Evolutionary conservation across 345 rosid species (phyloP).

Genomic region (Brassica rapa): DNA sequence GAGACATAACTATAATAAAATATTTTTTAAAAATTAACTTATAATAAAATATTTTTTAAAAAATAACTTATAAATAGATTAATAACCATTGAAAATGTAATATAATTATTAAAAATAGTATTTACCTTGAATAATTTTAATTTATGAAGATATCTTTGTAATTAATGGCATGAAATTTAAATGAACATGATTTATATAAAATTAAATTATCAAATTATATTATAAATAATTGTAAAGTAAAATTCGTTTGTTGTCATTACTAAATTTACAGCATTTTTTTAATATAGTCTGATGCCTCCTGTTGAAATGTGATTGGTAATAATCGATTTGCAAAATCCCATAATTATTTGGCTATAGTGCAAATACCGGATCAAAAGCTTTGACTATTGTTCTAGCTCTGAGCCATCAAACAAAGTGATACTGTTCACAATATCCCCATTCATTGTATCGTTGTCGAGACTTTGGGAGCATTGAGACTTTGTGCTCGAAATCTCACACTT

Average conservation of each 20-base stretch:
- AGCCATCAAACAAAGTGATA: not conserved
- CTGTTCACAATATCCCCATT: not conserved
- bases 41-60: too few species aligned
- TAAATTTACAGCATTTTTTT: not conserved
- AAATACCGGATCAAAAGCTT: not conserved
- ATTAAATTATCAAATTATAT: too few species aligned
- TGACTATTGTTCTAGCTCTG: constrained; percentile 17
- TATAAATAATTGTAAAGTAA: not conserved
- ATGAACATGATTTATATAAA: not conserved
- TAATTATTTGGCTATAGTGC: constrained; percentile 12
- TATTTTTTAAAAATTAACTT: too few species aligned
- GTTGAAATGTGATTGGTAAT: not conserved
- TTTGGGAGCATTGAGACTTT: not conserved
- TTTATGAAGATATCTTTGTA: not conserved
- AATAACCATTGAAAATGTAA: not conserved
- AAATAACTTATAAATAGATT: too few species aligned
- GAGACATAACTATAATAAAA: too few species aligned
- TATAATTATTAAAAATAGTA: too few species aligned
- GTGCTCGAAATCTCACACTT: not conserved
- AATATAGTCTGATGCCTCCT: not conserved
- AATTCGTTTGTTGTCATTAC: not conserved
- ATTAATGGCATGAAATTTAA: not conserved
- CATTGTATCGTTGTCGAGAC: not conserved
- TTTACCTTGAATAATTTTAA: too few species aligned
- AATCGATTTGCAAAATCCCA: not conserved